Conservation (phyloP, 345 rosid species). For the Citrus maxima region DNA sequence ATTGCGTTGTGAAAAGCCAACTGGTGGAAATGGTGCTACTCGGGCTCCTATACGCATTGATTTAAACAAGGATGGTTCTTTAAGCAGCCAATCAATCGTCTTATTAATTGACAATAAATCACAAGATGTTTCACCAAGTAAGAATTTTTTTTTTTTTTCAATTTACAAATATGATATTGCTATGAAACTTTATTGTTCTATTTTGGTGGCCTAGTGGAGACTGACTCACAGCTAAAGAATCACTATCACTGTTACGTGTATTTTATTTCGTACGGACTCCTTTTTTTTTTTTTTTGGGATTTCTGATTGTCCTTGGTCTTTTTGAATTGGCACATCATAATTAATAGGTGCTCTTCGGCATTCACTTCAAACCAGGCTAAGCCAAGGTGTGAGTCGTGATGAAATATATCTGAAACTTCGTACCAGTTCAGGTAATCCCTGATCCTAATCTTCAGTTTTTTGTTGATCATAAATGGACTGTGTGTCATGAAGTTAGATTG, state of each 20-base stretch:
- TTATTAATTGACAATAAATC: slow-evolving; percentile 86
- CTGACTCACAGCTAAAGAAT: slow-evolving; percentile 1
- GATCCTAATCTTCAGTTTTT: not conserved
- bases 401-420: slow-evolving; percentile 86
- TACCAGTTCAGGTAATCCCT: slow-evolving; percentile 72
- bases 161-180: not conserved
- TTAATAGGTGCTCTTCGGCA: slow-evolving; percentile 80
- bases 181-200: not conserved
- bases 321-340: slow-evolving; percentile 31
- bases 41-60: slow-evolving; percentile 86
- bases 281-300: not conserved
- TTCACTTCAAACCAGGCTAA: slow-evolving; percentile 85
- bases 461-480: not conserved
- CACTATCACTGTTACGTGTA: not conserved
- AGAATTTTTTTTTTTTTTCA: slow-evolving; percentile 16
- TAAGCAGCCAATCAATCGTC: slow-evolving; percentile 72
- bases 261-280: not conserved
- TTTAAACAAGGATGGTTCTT: slow-evolving; percentile 62
- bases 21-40: slow-evolving; percentile 99
- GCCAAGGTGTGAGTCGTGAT: slow-evolving; percentile 88
- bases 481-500: not conserved
- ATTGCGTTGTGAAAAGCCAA: slow-evolving; percentile 56
- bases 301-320: slow-evolving; percentile 25
- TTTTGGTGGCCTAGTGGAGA: not conserved
- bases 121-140: slow-evolving; percentile 96